These are phyloP conservation scores for Suhomyces ambrosiae DNA, from an alignment of 1,139 yeast species.

Conservation along the genomic window DNA sequence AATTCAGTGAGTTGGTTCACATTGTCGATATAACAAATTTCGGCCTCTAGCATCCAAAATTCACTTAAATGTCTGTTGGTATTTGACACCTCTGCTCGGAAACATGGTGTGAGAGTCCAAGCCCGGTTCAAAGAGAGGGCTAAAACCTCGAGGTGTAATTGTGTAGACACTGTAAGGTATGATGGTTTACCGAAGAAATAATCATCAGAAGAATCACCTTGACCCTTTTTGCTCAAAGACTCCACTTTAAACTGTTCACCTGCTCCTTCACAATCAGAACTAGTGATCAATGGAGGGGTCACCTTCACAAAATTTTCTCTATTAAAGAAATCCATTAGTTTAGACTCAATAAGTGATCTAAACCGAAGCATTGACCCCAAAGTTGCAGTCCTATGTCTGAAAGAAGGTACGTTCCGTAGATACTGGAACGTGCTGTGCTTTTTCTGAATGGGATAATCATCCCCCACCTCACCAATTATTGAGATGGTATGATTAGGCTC, in stretches of 20 bases:
- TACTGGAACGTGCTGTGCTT: conserved; percentile 67
- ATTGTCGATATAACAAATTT: conserved; percentile 64
- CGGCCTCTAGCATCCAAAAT: conserved; percentile 98
- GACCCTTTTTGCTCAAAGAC: conserved; percentile 19
- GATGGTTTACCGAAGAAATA: conserved; percentile 68
- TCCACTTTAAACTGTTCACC: conserved; percentile 79
- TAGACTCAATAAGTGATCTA: conserved; percentile 65
- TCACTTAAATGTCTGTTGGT: conserved; percentile 92
- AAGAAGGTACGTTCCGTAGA: conserved; percentile 70
- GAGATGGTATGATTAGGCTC: conserved; percentile 24
- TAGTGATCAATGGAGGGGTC: conserved; percentile 81
- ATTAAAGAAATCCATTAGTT: conserved; percentile 57
- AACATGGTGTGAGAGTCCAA: conserved; percentile 90
- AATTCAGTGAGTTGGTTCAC: conserved; percentile 64
- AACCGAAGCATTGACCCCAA: conserved; percentile 69
- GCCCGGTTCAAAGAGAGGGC: conserved; percentile 76
- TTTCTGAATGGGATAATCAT: conserved; percentile 80
- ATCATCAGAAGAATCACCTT: conserved; percentile 15
- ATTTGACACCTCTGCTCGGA: conserved; percentile 89
- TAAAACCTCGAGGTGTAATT: conserved; percentile 83
- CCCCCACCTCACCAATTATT: conserved; percentile 57
- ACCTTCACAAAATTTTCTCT: conserved; percentile 64
- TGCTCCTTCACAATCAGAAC: conserved; percentile 97
- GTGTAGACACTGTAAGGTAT: conserved; percentile 87
- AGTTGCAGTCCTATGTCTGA: conserved; percentile 73